phyloP scores from a whole-genome alignment of 768 basidiomycete species.

The Tylopilus felleus region DNA sequence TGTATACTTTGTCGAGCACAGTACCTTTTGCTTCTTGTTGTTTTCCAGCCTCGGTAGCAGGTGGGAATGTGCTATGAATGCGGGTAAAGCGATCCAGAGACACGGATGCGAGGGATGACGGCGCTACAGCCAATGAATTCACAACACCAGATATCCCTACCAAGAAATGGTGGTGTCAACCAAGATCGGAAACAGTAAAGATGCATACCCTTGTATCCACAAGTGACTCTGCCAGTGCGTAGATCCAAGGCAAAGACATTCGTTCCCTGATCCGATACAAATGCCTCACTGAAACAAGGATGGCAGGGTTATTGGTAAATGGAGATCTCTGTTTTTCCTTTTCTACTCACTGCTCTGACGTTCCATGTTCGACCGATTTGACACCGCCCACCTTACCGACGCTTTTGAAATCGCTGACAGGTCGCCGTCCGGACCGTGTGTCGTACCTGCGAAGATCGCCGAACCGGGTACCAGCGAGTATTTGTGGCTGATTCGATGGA shows the following conservation, averaged over 20 bases:
- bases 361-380: constrained; percentile 53
- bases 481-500: constrained; percentile 39
- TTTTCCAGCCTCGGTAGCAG: constrained; percentile 44
- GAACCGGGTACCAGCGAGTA: constrained; percentile 69
- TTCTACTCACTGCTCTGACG: constrained; percentile 57
- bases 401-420: constrained; percentile 63
- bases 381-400: constrained; percentile 62
- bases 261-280: constrained; percentile 63
- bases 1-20: constrained; percentile 60
- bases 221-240: constrained; percentile 61
- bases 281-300: constrained; percentile 51
- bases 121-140: constrained; percentile 56
- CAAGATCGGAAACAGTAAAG: background rate
- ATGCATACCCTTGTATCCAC: constrained; percentile 61
- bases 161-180: constrained; percentile 1
- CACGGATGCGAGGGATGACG: constrained; percentile 53
- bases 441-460: constrained; percentile 80
- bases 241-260: constrained; percentile 65
- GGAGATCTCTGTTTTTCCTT: background rate
- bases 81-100: constrained; percentile 69
- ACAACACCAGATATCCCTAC: constrained; percentile 71
- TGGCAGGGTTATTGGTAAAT: background rate
- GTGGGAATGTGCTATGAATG: constrained; percentile 59
- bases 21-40: constrained; percentile 56
- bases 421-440: constrained; percentile 62